phyloP scores from a whole-genome alignment of 1,284 basidiomycete species.

The Cryptococcus floricola region DNA sequence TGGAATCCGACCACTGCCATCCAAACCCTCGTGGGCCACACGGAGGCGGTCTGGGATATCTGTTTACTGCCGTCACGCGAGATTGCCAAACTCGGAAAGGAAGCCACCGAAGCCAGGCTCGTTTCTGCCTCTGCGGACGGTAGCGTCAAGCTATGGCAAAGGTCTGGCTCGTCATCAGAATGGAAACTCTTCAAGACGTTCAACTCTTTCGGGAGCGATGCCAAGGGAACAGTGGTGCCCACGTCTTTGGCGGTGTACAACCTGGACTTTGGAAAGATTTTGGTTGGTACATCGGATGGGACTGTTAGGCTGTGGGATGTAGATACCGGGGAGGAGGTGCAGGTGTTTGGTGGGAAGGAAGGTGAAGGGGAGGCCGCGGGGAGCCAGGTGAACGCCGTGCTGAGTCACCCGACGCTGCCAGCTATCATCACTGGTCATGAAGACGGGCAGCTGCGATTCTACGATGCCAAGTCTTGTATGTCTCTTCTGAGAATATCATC shows the following conservation, averaged over 20 bases:
- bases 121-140: slow-evolving; percentile 90
- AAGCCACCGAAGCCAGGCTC: slow-evolving; percentile 55
- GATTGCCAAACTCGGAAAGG: background rate
- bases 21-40: slow-evolving; percentile 82
- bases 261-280: slow-evolving; percentile 48
- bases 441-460: slow-evolving; percentile 87
- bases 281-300: slow-evolving; percentile 83
- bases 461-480: slow-evolving; percentile 75
- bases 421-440: slow-evolving; percentile 87
- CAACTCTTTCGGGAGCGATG: slow-evolving; percentile 10
- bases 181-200: slow-evolving; percentile 15
- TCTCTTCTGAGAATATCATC: slow-evolving; percentile 6
- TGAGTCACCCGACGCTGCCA: slow-evolving; percentile 86
- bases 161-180: slow-evolving; percentile 41
- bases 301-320: slow-evolving; percentile 87
- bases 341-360: slow-evolving; percentile 51
- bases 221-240: slow-evolving; percentile 54
- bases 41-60: slow-evolving; percentile 93
- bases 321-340: slow-evolving; percentile 74
- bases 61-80: slow-evolving; percentile 51
- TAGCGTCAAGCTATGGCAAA: slow-evolving; percentile 87
- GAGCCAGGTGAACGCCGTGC: slow-evolving; percentile 80
- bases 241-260: slow-evolving; percentile 61
- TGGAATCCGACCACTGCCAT: slow-evolving; percentile 74
- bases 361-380: slow-evolving; percentile 44